These are phyloP conservation scores for Rhizopogon hawkerae DNA, from an alignment of 1,284 basidiomycete genomes.

Conservation along the genomic window DNA sequence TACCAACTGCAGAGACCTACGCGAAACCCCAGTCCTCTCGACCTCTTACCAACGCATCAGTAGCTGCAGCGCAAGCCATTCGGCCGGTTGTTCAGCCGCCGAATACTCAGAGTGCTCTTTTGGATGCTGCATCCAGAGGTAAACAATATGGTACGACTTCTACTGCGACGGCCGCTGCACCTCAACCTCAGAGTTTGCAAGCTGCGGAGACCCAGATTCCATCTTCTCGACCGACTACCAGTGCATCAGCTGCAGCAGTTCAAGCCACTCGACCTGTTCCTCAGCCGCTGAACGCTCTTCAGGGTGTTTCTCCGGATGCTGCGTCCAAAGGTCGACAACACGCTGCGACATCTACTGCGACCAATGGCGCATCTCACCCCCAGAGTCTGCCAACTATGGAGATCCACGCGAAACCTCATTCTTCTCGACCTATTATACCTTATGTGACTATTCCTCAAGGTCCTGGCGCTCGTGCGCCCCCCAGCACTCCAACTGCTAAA, in stretches of 20 bases:
- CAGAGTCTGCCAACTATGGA: background rate
- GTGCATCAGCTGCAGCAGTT: slow-evolving; percentile 4
- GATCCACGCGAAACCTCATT: background rate
- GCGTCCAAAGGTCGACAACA: background rate
- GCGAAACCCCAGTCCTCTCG: background rate
- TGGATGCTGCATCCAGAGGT: background rate
- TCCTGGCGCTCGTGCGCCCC: background rate
- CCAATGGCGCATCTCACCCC: background rate
- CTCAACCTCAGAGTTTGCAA: background rate
- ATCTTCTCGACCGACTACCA: background rate
- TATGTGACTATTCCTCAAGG: slow-evolving; percentile 1
- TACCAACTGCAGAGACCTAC: background rate
- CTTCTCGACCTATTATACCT: background rate
- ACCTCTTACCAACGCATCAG: background rate
- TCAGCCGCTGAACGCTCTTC: background rate
- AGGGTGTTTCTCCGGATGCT: background rate
- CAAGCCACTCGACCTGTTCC: background rate
- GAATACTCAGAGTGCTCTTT: background rate
- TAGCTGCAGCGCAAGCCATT: slow-evolving; percentile 3
- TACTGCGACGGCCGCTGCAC: background rate
- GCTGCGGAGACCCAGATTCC: background rate
- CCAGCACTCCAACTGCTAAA: slow-evolving; percentile 9
- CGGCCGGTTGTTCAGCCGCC: background rate
- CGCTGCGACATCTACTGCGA: background rate
- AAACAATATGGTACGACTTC: background rate